Base-by-base conservation (phyloP, 2,329 filamentous ascomycete species). In the Alternaria tenuissima region DNA sequence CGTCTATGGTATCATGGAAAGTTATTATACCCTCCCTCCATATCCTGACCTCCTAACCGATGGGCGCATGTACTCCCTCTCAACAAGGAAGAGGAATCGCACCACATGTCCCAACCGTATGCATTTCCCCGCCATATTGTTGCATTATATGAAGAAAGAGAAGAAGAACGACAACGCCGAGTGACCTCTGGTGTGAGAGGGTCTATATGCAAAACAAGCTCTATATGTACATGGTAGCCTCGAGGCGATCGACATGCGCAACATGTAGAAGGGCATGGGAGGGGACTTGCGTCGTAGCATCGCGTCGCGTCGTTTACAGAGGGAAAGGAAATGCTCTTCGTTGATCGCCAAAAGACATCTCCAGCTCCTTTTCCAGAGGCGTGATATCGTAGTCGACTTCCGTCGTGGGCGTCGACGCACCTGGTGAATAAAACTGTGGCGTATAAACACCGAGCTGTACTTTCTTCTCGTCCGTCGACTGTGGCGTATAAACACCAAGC, bases 381-480 rank as follows among this genome's bases (percentile, higher is more conserved):
- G 65, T 66, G 4, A 59, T 32, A 26, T 71, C 66, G 34, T 67
- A 72, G 4, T 67, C 53, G 0, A 59, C 56, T 12, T 55, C 48
- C 12, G 68, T 61, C 5, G 51, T 63, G 5, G 62, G 49, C 12
- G 58, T 52, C 2, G 42, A 38, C 4, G 30, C 30, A 28, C 56
- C 53, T 22, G 57, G 53, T 24, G 36, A 22, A 8, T 24, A 49
- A 8, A 49, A 49, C 32, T 26, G 30, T 9, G 46, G 46, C 5
- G 46, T 49, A 12, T 49, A 49, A 18, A 49, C 46, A 24, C 74
- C 74, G 20, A 78, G 67, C 20, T 76, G 72, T 7, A 78, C 18
- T 5, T 78, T 70, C 57, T 79, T 79, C 47, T 82, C 80, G 1
- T 66, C 69, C 8, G 75, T 80, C 1, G 81, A 49, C 32, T 26